These are phyloP conservation scores for Candida tammaniensis DNA, from an alignment of 805 yeast genomes.

Conservation along the genomic window DNA sequence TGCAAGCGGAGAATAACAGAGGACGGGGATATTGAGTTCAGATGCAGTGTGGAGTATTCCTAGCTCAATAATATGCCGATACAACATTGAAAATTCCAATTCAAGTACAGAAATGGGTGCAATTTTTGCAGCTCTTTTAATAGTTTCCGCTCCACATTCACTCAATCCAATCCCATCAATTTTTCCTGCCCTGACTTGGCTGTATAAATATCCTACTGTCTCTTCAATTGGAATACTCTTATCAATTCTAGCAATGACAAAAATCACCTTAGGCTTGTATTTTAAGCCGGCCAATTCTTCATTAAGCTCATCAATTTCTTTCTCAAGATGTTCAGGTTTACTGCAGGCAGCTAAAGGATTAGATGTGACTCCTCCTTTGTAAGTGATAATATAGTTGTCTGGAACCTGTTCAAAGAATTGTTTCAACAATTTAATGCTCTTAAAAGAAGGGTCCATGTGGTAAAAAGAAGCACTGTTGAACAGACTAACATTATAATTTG, in stretches of 20 bases:
- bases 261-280: conserved; percentile 46
- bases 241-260: conserved; percentile 73
- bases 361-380: conserved; percentile 68
- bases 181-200: conserved; percentile 58
- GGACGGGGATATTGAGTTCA: conserved; percentile 60
- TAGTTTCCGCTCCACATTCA: conserved; percentile 65
- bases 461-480: conserved; percentile 80
- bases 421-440: conserved; percentile 55
- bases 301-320: conserved; percentile 46
- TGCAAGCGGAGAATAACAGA: conserved; percentile 83
- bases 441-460: conserved; percentile 42
- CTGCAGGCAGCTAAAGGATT: too few species aligned
- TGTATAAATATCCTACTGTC: conserved; percentile 52
- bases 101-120: conserved; percentile 68
- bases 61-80: conserved; percentile 57
- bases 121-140: conserved; percentile 54
- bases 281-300: too few species aligned
- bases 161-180: conserved; percentile 72
- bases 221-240: conserved; percentile 55
- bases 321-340: conserved; percentile 42
- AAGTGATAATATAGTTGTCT: conserved; percentile 46
- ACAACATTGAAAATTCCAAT: conserved; percentile 71
- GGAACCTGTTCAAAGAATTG: conserved; percentile 54
- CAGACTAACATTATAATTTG: conserved; percentile 46
- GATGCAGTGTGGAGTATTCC: conserved; percentile 63